Percentiles rank a stretch among this genome's conserved stretches.
Conservation (phyloP, 495 filamentous ascomycete species). For the Cudoniella acicularis region DNA sequence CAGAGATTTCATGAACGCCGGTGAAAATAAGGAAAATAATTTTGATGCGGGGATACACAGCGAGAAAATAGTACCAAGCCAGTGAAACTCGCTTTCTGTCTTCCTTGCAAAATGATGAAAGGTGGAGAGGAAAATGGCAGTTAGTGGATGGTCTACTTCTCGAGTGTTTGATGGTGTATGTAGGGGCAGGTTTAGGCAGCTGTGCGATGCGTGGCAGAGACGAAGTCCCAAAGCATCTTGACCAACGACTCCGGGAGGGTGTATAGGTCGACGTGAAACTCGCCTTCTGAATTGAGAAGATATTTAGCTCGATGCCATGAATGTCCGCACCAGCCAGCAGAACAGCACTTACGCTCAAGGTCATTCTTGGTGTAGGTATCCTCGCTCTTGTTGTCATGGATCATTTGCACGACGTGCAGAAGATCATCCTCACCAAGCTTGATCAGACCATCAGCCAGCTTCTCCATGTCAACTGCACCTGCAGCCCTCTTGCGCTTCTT, state of each 20-base stretch:
- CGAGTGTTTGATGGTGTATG: not conserved
- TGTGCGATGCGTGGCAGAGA: no score
- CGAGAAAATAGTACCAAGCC: no score
- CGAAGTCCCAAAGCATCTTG: constrained; percentile 94
- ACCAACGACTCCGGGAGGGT: constrained; percentile 78
- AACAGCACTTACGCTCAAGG: constrained; percentile 69
- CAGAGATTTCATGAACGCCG: no score
- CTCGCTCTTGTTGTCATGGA: constrained; percentile 89
- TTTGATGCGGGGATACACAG: no score
- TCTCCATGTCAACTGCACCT: constrained; percentile 81
- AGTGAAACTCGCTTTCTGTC: no score
- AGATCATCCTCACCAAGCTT: constrained; percentile 85
- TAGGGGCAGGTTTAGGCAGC: no score
- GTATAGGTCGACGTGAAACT: constrained; percentile 98
- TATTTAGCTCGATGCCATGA: no score
- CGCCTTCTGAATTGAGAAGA: constrained; percentile 65
- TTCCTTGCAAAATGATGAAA: no score
- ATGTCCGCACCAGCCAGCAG: no score
- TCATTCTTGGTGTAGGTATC: constrained; percentile 97
- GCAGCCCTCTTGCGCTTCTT: constrained; percentile 83
- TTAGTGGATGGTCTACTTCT: no score
- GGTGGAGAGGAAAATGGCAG: no score
- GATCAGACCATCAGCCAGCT: constrained; percentile 89
- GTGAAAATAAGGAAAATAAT: no score
- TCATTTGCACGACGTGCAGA: constrained; percentile 91